Evolutionary conservation across 352 stramenopile species (phyloP).

Genomic region (Globisporangium canariense): DNA sequence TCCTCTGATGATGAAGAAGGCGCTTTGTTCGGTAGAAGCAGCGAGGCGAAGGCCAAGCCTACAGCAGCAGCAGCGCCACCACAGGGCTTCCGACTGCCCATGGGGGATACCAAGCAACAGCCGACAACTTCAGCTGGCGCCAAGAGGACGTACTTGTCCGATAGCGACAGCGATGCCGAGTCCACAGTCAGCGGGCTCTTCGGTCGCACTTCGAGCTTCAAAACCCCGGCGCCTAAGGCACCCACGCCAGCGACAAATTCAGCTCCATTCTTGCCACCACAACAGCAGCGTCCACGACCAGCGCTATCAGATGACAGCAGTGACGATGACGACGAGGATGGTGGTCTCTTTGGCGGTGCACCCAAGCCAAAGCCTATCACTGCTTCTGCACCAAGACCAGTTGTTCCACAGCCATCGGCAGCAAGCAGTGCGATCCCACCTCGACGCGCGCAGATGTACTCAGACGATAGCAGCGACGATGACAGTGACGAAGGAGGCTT

Average conservation of each 20-base stretch:
- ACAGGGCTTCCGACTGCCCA: constrained; percentile 32
- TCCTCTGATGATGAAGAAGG: constrained; percentile 22
- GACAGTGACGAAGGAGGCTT: constrained; percentile 25
- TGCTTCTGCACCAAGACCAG: constrained; percentile 16
- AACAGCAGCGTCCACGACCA: constrained; percentile 31
- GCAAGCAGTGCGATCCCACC: constrained; percentile 17
- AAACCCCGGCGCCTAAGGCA: neutral
- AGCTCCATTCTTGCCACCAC: constrained; percentile 2
- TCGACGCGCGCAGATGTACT: constrained; percentile 19
- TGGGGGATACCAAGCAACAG: constrained; percentile 3
- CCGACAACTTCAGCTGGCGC: neutral
- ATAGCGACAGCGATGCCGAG: constrained; percentile 50
- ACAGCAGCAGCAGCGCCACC: constrained; percentile 12
- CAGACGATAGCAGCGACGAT: constrained; percentile 23
- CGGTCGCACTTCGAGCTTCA: constrained; percentile 20
- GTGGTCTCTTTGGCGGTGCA: constrained; percentile 44
- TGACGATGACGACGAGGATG: constrained; percentile 35
- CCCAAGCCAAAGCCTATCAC: constrained; percentile 19
- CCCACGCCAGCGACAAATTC: neutral
- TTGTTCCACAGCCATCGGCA: constrained; percentile 20
- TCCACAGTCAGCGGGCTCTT: constrained; percentile 48
- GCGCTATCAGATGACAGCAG: constrained; percentile 42
- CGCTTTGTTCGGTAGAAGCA: constrained; percentile 22
- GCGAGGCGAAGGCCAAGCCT: constrained; percentile 10
- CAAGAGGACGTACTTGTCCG: constrained; percentile 27